Percentiles rank a stretch among this genome's conserved stretches.
Conservation (phyloP, 768 basidiomycete genomes). For the Trametes villosa region DNA sequence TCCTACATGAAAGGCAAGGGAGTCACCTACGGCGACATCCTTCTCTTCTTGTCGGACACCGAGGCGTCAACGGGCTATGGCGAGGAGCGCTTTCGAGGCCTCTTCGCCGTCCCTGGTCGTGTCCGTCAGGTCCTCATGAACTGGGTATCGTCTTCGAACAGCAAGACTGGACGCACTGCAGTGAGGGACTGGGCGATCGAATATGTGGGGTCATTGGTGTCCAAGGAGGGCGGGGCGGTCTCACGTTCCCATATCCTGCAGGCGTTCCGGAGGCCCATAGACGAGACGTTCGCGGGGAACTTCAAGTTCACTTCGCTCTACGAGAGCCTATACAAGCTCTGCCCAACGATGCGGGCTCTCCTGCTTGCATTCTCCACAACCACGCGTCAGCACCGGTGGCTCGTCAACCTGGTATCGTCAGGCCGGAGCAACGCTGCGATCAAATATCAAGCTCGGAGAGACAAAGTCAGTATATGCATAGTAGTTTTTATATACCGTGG, state of each 20-base stretch:
- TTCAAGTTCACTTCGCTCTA: conserved; percentile 6
- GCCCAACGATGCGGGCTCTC: conserved; percentile 14
- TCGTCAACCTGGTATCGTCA: not conserved
- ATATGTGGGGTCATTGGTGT: conserved; percentile 22
- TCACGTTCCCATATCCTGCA: conserved; percentile 15
- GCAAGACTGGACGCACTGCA: conserved; percentile 13
- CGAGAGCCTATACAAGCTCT: not conserved
- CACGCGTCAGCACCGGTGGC: conserved; percentile 7
- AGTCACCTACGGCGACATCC: not conserved
- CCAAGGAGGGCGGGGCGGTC: conserved; percentile 9
- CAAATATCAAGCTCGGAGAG: not conserved
- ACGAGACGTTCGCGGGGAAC: not conserved
- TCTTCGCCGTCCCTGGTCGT: conserved; percentile 21
- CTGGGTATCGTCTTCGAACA: conserved; percentile 30
- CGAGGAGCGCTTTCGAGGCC: conserved; percentile 27
- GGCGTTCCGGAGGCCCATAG: not conserved
- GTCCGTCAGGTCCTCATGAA: conserved; percentile 30
- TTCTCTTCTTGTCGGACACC: not conserved
- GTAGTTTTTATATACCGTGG: not conserved
- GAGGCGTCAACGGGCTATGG: conserved; percentile 29
- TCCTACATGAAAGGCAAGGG: not conserved
- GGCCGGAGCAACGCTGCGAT: not conserved
- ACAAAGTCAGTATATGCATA: not conserved
- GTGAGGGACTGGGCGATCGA: conserved; percentile 33
- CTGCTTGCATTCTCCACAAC: conserved; percentile 14